A percentile compares a stretch with the other conserved stretches of the same genome.
Evolutionary conservation across 2,329 filamentous ascomycete species (phyloP).

Genomic region (Diaporthe capsici): DNA sequence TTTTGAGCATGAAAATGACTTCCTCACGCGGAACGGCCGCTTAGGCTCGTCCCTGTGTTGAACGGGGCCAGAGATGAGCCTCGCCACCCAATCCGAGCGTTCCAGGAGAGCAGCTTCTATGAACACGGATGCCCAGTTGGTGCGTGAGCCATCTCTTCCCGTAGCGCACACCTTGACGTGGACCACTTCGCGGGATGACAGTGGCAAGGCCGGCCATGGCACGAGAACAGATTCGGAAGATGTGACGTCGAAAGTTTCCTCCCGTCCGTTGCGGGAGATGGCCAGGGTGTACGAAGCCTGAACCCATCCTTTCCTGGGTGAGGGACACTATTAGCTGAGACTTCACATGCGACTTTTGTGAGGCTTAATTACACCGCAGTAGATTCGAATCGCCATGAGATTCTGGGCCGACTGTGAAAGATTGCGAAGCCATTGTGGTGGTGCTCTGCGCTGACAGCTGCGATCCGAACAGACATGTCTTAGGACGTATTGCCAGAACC

Average conservation of each 20-base stretch:
- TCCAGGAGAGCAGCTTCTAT: slow-evolving; percentile 34
- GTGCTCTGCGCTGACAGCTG: slow-evolving; percentile 1
- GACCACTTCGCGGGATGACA: neutral
- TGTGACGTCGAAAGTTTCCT: neutral
- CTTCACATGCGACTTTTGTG: neutral
- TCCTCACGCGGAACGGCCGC: slow-evolving; percentile 6
- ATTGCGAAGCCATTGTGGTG: slow-evolving; percentile 2
- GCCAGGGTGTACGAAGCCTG: neutral
- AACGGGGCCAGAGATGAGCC: slow-evolving; percentile 31
- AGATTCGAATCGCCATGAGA: neutral
- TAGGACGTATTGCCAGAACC: neutral
- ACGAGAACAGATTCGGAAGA: neutral
- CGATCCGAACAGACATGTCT: slow-evolving; percentile 4
- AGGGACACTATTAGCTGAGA: neutral
- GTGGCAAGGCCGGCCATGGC: neutral
- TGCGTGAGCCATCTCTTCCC: neutral
- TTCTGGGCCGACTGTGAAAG: neutral
- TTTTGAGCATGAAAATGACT: neutral
- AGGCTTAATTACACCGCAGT: neutral
- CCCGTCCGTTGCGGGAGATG: neutral
- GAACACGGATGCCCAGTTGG: neutral
- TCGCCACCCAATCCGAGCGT: slow-evolving; percentile 31
- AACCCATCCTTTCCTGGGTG: neutral
- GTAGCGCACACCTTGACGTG: neutral
- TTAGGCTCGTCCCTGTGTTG: neutral